Base-by-base conservation (phyloP, 148 eudicot species). In the Cornus suecica region DNA sequence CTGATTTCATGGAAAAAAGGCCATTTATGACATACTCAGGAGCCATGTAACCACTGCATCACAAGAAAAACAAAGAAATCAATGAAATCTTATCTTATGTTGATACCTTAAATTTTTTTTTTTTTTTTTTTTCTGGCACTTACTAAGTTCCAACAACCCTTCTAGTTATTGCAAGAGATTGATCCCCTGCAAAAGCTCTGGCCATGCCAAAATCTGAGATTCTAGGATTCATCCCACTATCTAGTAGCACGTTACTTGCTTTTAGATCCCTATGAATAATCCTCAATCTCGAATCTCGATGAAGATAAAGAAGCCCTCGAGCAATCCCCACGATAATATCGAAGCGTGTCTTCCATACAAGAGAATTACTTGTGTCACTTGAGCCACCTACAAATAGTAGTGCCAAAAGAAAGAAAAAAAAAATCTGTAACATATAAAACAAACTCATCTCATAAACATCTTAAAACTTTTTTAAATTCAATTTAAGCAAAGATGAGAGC, bases 21-120 rank as follows among this genome's bases (percentile, higher is more conserved):
- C 87, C 90, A 62, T 81, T 78, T 73, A 81, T 72, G 3, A 81
- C 88, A n/a, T 87, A 87, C 63, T 87, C 90, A 0, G 82, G 90
- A 69, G 90, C 80, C 90, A 87, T 87, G 52, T 83, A 87, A 0
- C 90, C 87, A 75, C 84, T 87, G 73, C 71, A 76, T 16, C 54
- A 37, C 31, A 61, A 11, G 29, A 34, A 7, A 9, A n/a, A 41
- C 3, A n/a, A 14, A 62, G 34, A 34, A 5, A 37, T 62, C 22
- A 62, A 8, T 3, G 23, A 29, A 31, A 61, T 32, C 23, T 61
- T 5, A 58, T 18, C 8, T 18, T 6, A 58, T 6, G 23, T 11
- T 0, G 24, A 25, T 58, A 22, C 62, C 8, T 58, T 18, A 22
- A 58, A n/a, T n/a, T n/a, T n/a, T n/a, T n/a, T n/a, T n/a, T n/a